Percentiles rank a stretch among this genome's conserved stretches.
These are phyloP conservation scores for Eucalyptus marginata DNA, from an alignment of 345 rosid genomes.

Conservation along the genomic window DNA sequence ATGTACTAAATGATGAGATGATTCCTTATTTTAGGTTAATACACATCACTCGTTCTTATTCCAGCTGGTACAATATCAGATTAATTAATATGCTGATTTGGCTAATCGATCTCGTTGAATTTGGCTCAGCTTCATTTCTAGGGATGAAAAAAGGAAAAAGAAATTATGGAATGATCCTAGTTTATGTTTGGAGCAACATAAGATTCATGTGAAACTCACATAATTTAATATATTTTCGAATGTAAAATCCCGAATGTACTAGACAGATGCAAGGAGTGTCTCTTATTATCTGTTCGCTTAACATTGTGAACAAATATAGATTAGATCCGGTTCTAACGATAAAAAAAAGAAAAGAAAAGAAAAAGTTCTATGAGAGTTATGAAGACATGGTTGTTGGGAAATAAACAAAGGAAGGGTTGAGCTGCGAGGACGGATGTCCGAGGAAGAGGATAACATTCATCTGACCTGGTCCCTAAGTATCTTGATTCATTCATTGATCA, in stretches of 20 bases:
- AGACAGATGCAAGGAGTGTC: neutral
- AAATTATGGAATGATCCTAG: too few relatives aligned
- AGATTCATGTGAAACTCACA: fast-evolving
- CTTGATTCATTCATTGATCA: neutral
- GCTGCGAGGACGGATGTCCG: neutral
- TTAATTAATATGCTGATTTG: neutral
- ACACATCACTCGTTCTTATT: fast-evolving
- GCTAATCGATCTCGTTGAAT: neutral
- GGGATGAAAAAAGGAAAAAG: neutral
- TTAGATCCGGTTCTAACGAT: fast-evolving
- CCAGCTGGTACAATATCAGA: fast-evolving
- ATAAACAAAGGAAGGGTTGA: neutral
- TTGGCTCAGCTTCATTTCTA: neutral
- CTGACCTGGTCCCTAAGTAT: neutral
- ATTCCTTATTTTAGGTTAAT: too few relatives aligned
- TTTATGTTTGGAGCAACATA: fast-evolving
- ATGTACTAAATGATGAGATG: neutral
- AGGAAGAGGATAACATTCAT: neutral
- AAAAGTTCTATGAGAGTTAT: neutral
- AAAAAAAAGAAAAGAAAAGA: too few relatives aligned
- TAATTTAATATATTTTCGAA: neutral
- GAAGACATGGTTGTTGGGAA: neutral
- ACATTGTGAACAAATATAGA: neutral
- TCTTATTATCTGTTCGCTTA: fast-evolving
- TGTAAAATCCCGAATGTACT: fast-evolving